Evolutionary conservation across 73 alveolate genomes (phyloP), one percentile per base, ranked within the genome.

Genomic region (Diophrys sp.): DNA sequence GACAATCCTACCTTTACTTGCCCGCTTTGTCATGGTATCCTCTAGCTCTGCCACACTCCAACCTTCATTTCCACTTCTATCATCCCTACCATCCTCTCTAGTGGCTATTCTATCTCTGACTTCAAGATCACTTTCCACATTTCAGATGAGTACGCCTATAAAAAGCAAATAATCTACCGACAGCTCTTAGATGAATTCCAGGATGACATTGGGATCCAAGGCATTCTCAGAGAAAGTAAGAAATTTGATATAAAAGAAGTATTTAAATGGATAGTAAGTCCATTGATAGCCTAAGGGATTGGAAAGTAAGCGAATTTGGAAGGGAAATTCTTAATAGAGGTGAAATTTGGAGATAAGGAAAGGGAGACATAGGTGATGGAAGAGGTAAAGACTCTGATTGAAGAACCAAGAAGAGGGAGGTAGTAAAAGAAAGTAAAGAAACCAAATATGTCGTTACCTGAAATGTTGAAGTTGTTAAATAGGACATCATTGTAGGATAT

Each of bases 221-320:
- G 55, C 62, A 74, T 5, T 24, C 23, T 31, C 5, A 33, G 1
- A 74, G 74, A 56, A 75, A 28, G 71, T 1, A 31, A 71, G 79
- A 24, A 72, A 1, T 23, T 84, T n/a, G 93, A 78, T 33, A 44
- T 85, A 70, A 85, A 73, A 57, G 93, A 85, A 31, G 87, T 85
- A 27, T 85, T 53, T 53, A 85, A 85, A 57, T 85, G 93, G 93
- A 74, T 85, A 11, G 14, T 73, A 33, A 79, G 89, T 62, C 90
- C 89, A 70, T 53, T 24, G 18, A 5, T 85, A 0, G 83, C 73
- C 1, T 53, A 73, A 57, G 27, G 27, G 33, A 66, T 85, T 28
- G 81, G 80, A 1, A 79, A 54, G 23, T n/a, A 81, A 1, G 87
- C 88, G 0, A 79, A 78, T 56, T 25, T 85, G 14, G 93, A 85